Percentiles rank a stretch among this genome's conserved stretches.
phyloP scores from a whole-genome alignment of 2,329 filamentous ascomycete genomes.

The Fusarium nisikadoi region DNA sequence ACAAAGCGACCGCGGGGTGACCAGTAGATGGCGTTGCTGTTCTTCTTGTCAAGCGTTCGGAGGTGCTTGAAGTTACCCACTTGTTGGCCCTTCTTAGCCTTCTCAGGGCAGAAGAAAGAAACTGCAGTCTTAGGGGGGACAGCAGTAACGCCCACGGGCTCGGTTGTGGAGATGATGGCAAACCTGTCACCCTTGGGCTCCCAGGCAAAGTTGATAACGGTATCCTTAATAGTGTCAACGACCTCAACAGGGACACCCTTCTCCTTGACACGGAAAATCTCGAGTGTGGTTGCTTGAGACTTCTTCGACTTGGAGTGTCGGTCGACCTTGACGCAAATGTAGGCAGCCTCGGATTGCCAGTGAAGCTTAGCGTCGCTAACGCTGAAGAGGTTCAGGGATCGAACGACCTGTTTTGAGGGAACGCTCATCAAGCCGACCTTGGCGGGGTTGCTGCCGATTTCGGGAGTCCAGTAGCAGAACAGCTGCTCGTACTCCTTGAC shows the following conservation, averaged over 20 bases:
- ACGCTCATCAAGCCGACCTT: constrained; percentile 97
- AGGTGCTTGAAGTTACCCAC: constrained; percentile 97
- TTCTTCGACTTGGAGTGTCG: constrained; percentile 99
- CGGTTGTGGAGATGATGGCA: constrained; percentile 93
- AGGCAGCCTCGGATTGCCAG: constrained; percentile 95
- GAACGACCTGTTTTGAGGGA: constrained; percentile 91
- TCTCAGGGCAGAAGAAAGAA: constrained; percentile 96
- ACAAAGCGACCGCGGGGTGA: constrained; percentile 95
- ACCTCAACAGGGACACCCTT: constrained; percentile 99
- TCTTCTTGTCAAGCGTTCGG: constrained; percentile 97
- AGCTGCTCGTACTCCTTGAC: constrained; percentile 95
- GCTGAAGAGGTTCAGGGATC: constrained; percentile 96
- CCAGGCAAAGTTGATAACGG: constrained; percentile 99
- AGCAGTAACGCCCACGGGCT: constrained; percentile 79
- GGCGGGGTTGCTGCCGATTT: constrained; percentile 96
- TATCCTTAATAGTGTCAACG: constrained; percentile 97
- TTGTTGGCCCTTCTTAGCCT: constrained; percentile 85
- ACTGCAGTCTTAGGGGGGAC: constrained; percentile 94
- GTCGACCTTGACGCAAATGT: constrained; percentile 98
- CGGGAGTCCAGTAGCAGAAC: constrained; percentile 98
- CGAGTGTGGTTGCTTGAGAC: constrained; percentile 93
- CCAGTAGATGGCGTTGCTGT: constrained; percentile 99
- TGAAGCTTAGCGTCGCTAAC: constrained; percentile 97
- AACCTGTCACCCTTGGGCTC: constrained; percentile 98
- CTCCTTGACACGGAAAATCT: constrained; percentile 97